Base-by-base conservation (phyloP, 345 rosid genomes). In the Trapa incisa region DNA sequence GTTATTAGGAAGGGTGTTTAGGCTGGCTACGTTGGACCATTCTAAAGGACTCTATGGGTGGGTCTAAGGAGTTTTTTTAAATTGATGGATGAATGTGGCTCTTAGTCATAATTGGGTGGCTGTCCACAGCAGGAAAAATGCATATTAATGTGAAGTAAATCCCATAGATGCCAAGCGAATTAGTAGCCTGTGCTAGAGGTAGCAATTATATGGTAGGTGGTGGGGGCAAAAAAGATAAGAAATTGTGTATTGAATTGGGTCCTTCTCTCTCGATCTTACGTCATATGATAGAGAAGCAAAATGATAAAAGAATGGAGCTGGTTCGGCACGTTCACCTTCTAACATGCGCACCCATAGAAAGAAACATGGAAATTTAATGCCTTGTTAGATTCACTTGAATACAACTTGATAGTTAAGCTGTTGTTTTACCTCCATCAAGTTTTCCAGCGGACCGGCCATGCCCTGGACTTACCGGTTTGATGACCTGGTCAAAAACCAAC, bases 181-280 rank as follows among this genome's bases (percentile, higher is more conserved):
- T 14, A 12, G 11, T 58, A 22, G 29, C 29, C 29, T 22, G 29
- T 22, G 29, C 29, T 22, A 22, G 29, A 22, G 29, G 42, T 39
- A 39, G 6, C 6, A 0, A 39, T 39, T 29, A 38, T 58, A 16
- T 37, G 62, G 62, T 32, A 7, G 1, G 14, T 9, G 33, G 8
- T 9, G 33, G 8, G 62, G 11, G 37, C 62, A 58, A 33, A 58
- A 58, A 3, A 32, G 33, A 58, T 5, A 58, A 7, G 37, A 58
- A 58, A 58, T 12, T 29, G 32, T 29, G 32, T 35, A 33, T n/a
- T 7, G 62, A 4, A 39, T 39, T 6, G 42, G 33, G 7, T 33
- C 62, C 47, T 45, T 45, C 29, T 58, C 62, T 58, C 62, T 58
- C 62, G 29, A 58, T 32, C 62, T 33, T 58, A 58, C 62, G 33